Evolutionary conservation across 768 basidiomycete genomes (phyloP).

Genomic region (Leccinum uliginosum): DNA sequence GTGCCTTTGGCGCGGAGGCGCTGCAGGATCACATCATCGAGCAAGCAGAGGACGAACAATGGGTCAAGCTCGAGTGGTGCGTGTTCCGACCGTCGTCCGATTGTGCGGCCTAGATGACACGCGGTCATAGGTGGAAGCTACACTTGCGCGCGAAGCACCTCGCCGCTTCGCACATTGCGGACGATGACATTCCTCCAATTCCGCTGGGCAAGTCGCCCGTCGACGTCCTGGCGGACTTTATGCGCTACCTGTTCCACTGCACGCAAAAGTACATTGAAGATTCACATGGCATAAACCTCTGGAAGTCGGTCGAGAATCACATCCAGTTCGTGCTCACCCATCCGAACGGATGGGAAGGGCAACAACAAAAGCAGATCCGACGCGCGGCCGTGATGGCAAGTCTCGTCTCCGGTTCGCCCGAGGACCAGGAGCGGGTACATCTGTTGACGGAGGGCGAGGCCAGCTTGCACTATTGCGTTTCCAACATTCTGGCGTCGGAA

Average conservation of each 20-base stretch:
- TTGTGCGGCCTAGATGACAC: neutral
- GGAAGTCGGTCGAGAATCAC: constrained; percentile 39
- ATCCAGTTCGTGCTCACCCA: constrained; percentile 55
- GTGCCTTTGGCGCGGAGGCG: constrained; percentile 45
- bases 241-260: constrained; percentile 43
- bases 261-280: constrained; percentile 45
- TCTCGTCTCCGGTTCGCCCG: constrained; percentile 39
- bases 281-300: constrained; percentile 42
- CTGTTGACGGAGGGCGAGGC: constrained; percentile 67
- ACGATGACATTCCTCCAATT: constrained; percentile 37
- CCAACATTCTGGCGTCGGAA: constrained; percentile 40
- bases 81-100: neutral
- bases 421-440: constrained; percentile 41
- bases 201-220: constrained; percentile 39
- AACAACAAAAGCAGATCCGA: constrained; percentile 55
- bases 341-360: constrained; percentile 64
- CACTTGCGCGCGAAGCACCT: constrained; percentile 36
- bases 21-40: constrained; percentile 36
- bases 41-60: constrained; percentile 40
- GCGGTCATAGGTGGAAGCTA: constrained; percentile 32
- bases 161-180: constrained; percentile 27
- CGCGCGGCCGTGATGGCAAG: constrained; percentile 49
- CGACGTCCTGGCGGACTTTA: constrained; percentile 45
- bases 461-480: constrained; percentile 53
- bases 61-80: constrained; percentile 45